Evolutionary conservation across 169 alveolate genomes (phyloP).

Genomic region (Plasmodium berghei): DNA sequence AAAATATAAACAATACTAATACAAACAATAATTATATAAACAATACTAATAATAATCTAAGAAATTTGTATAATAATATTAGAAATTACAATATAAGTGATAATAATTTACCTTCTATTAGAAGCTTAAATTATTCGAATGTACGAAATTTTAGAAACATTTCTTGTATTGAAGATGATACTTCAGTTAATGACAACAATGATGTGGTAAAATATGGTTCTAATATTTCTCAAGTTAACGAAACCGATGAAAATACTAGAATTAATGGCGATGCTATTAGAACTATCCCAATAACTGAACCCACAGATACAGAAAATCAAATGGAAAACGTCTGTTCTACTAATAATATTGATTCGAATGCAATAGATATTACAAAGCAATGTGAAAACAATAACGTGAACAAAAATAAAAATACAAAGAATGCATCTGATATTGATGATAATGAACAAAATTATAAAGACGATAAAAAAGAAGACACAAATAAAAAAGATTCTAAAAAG

Average conservation of each 20-base stretch:
- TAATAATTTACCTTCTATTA: slow-evolving; percentile 13
- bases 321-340: not conserved
- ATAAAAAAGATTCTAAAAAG: slow-evolving; percentile 8
- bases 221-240: not conserved
- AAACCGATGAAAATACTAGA: not conserved
- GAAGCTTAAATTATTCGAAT: slow-evolving; percentile 7
- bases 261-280: not conserved
- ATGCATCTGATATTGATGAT: not conserved
- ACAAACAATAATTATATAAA: not conserved
- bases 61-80: slow-evolving; percentile 65
- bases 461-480: slow-evolving; percentile 20
- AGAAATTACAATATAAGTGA: slow-evolving; percentile 67
- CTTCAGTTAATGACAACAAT: not conserved
- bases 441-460: slow-evolving; percentile 5
- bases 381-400: not conserved
- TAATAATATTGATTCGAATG: too few species aligned
- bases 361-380: too few species aligned
- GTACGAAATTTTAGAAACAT: not conserved
- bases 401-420: not conserved
- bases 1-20: slow-evolving; percentile 1
- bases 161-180: not conserved
- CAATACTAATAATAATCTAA: slow-evolving; percentile 22
- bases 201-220: not conserved
- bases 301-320: not conserved
- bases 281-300: not conserved